Evolutionary conservation across 2,329 filamentous ascomycete species (phyloP), one percentile per base, ranked within the genome.

Genomic region (Aspergillus hortae): DNA sequence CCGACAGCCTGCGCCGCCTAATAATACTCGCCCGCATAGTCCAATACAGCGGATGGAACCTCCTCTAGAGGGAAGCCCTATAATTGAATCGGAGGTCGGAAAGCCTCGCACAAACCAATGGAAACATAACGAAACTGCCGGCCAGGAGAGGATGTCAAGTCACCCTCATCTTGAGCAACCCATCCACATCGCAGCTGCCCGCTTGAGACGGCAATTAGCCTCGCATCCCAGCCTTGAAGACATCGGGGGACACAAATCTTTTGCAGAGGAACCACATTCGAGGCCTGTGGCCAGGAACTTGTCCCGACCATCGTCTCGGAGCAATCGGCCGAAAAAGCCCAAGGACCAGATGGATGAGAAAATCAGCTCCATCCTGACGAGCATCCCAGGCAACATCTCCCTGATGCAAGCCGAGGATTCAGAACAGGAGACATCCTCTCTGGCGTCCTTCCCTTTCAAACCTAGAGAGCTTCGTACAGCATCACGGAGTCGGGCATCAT

Each of bases 321-420:
- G 57, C 4, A 72, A 56, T 14, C 58, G 72, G 50, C 72, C 70
- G 51, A 66, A 67, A 51, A 70, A 65, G 48, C 74, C 79, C 0
- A 84, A 87, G 56, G 85, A 90, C 57, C 82, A 89, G 51, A 78
- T 95, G 12, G 88, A 90, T 58, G 83, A 86, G 56, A 90, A 92
- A 66, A 92, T 95, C 45, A 88, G 83, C 63, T 83, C 88, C 47
- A 88, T 95, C 51, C 80, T 95, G 36, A 84, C 84, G 52, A 87
- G 81, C 17, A 89, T 95, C 56, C 90, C 90, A 2, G 86, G 87
- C 30, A 85, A 86, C 56, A 95, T 97, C 61, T 86, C 85, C 47
- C 78, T 96, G 40, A 84, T 84, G 1, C 78, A 80, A 19, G 71
- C 74, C 2, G 75, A 77, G 38, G 67, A 69, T 51, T 64, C 57